Evolutionary conservation across 345 rosid species (phyloP).

Genomic region (Abelmoschus esculentus): DNA sequence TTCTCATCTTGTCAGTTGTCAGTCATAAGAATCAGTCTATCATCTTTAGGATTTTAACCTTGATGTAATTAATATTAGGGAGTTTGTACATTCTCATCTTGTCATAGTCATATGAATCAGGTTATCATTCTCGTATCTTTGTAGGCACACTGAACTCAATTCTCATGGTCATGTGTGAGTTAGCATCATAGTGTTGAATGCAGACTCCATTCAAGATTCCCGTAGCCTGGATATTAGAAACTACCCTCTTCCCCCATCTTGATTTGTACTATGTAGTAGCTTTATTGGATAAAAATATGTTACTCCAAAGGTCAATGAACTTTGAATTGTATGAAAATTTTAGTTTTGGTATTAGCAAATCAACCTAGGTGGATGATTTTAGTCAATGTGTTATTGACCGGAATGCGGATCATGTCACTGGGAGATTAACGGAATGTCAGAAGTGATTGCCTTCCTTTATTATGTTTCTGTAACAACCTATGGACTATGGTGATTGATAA

Average conservation of each 20-base stretch:
- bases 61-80: neutral
- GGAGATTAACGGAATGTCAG: no score
- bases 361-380: neutral
- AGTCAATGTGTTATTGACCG: neutral
- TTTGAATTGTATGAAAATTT: neutral
- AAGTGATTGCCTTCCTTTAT: no score
- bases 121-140: neutral
- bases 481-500: no score
- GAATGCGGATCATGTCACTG: no score
- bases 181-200: neutral
- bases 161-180: neutral
- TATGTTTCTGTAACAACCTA: no score
- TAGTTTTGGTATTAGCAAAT: neutral
- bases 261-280: neutral
- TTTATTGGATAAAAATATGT: neutral
- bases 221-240: neutral
- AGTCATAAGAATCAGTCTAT: neutral
- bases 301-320: neutral
- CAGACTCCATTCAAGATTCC: neutral
- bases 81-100: neutral
- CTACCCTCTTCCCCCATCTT: neutral
- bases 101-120: neutral
- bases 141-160: neutral
- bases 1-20: neutral
- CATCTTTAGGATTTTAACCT: neutral